Evolutionary conservation across 208 protist species (phyloP).

Genomic region (Endotrypanum monterogeii): DNA sequence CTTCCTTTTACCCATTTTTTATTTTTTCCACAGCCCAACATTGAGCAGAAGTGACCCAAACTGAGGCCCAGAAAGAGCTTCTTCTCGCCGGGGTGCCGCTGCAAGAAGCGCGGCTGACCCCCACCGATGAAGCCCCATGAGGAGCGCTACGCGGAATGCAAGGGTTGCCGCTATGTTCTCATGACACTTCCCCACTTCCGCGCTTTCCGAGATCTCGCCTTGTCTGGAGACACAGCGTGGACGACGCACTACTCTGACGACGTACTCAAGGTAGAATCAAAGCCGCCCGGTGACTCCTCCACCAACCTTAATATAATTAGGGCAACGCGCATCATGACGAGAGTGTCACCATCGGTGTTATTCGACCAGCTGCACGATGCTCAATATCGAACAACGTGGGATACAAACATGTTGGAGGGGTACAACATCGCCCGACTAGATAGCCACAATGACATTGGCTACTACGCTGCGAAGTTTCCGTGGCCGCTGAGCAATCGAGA

Average conservation of each 20-base stretch:
- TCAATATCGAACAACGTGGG: constrained; percentile 82
- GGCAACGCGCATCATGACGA: constrained; percentile 64
- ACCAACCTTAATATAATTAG: constrained; percentile 81
- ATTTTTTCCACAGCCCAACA: background rate
- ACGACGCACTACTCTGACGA: constrained; percentile 51
- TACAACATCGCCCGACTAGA: constrained; percentile 86
- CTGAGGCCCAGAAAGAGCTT: background rate
- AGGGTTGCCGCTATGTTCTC: constrained; percentile 51
- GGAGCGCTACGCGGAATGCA: constrained; percentile 50
- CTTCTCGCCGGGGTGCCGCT: background rate
- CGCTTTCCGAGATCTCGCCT: constrained; percentile 53
- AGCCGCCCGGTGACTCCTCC: constrained; percentile 46
- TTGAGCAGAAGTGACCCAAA: background rate
- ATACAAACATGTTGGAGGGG: constrained; percentile 86
- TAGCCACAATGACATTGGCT: constrained; percentile 89
- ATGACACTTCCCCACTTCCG: constrained; percentile 77
- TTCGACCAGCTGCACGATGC: constrained; percentile 91
- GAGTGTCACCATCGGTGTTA: constrained; percentile 61
- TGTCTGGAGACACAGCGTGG: constrained; percentile 46
- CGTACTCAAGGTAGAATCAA: constrained; percentile 56
- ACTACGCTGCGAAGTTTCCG: constrained; percentile 89
- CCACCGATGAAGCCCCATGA: background rate
- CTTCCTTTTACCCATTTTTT: background rate
- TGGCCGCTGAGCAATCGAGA: constrained; percentile 88
- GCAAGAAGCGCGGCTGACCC: background rate